These are phyloP conservation scores for Diaporthe sp. DNA, from an alignment of 2,329 filamentous ascomycete species.

Conservation along the genomic window DNA sequence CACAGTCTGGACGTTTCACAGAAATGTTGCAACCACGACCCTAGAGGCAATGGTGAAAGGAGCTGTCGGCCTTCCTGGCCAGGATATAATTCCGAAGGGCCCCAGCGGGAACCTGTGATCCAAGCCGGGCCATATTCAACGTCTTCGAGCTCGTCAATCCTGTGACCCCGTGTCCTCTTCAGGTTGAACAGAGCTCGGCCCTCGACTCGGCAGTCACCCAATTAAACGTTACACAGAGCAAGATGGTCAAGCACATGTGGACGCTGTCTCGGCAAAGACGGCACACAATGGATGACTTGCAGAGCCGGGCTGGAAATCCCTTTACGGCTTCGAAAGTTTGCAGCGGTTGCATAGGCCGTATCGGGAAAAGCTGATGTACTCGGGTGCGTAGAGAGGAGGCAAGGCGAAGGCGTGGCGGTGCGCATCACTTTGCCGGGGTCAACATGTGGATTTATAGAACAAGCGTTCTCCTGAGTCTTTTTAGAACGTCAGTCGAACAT, in stretches of 20 bases:
- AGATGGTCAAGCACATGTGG: slow-evolving; percentile 2
- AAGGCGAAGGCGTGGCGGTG: not conserved
- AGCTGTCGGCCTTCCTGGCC: not conserved
- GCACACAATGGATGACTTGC: not conserved
- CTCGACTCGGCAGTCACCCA: slow-evolving; percentile 15
- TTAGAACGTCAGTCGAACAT: too few species aligned
- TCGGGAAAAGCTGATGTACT: not conserved
- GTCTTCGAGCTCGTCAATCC: not conserved
- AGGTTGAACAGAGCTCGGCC: slow-evolving; percentile 12
- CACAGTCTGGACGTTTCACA: not conserved
- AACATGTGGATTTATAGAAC: not conserved
- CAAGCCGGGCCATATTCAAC: not conserved
- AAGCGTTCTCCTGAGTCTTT: not conserved
- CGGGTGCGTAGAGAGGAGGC: not conserved
- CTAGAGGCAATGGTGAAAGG: not conserved
- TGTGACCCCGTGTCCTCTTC: not conserved
- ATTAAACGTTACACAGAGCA: not conserved
- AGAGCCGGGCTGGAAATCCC: not conserved
- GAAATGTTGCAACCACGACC: not conserved
- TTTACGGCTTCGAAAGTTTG: not conserved
- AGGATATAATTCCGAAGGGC: not conserved
- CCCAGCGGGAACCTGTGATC: not conserved
- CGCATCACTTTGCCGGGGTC: too few species aligned
- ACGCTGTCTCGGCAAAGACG: slow-evolving; percentile 20
- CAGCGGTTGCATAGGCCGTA: not conserved